Percentiles rank a stretch among this genome's conserved stretches.
These are phyloP conservation scores for Luffa aegyptiaca DNA, from an alignment of 306 rosid genomes.

Conservation along the genomic window DNA sequence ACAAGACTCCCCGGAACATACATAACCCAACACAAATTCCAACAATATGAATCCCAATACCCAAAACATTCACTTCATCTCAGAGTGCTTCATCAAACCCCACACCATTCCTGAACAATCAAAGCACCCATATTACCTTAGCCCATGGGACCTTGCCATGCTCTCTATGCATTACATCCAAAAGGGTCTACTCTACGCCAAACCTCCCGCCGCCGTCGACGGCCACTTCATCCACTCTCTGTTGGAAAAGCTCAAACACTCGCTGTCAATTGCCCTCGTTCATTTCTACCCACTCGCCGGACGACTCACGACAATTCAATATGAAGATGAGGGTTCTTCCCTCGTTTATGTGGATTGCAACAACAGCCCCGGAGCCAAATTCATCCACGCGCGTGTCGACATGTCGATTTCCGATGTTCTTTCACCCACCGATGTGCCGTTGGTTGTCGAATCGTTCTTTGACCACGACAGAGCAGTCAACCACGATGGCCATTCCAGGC, in stretches of 20 bases:
- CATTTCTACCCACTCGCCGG: slow-evolving; percentile 64
- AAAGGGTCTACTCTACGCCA: slow-evolving; percentile 55
- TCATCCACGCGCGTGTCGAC: slow-evolving; percentile 38
- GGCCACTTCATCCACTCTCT: slow-evolving; percentile 16
- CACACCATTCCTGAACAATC: slow-evolving; percentile 9
- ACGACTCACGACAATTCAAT: slow-evolving; percentile 26
- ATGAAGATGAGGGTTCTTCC: slow-evolving; percentile 22
- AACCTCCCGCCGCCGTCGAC: slow-evolving; percentile 17
- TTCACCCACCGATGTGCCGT: slow-evolving; percentile 41
- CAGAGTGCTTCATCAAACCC: slow-evolving; percentile 28
- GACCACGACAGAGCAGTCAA: slow-evolving; percentile 44
- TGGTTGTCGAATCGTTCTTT: slow-evolving; percentile 37
- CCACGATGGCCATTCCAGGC: slow-evolving; percentile 50
- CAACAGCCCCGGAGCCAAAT: slow-evolving; percentile 31
- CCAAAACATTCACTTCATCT: slow-evolving; percentile 7
- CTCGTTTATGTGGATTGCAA: slow-evolving; percentile 29
- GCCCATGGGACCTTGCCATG: slow-evolving; percentile 38
- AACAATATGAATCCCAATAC: background rate
- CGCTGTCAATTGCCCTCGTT: slow-evolving; percentile 40
- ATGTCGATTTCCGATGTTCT: slow-evolving; percentile 34
- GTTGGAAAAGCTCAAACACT: slow-evolving; percentile 28
- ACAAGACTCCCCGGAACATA: background rate
- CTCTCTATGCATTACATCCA: slow-evolving; percentile 45
- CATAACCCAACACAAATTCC: background rate
- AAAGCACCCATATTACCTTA: slow-evolving; percentile 23